Conservation (phyloP, 352 stramenopile species). For the Globisporangium splendens region DNA sequence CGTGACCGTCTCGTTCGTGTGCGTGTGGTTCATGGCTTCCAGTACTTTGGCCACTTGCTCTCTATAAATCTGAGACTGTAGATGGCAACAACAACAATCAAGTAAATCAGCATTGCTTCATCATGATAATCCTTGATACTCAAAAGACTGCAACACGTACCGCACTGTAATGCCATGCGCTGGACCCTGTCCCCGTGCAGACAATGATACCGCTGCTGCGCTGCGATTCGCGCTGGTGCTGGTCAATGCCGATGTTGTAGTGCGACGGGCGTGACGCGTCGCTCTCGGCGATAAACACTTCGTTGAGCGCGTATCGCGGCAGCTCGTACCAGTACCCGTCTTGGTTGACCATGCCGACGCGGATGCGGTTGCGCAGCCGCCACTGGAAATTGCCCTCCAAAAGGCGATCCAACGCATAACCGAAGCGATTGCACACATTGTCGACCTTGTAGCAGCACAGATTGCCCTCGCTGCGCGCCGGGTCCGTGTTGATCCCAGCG, state of each 20-base stretch:
- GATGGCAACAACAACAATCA: slow-evolving; percentile 11
- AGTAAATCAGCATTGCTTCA: background rate
- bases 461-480: slow-evolving; percentile 80
- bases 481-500: slow-evolving; percentile 83
- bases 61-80: slow-evolving; percentile 80
- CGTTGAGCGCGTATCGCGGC: slow-evolving; percentile 81
- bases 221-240: slow-evolving; percentile 85
- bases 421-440: slow-evolving; percentile 71
- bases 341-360: slow-evolving; percentile 87
- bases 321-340: slow-evolving; percentile 87
- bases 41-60: slow-evolving; percentile 85
- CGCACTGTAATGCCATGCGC: slow-evolving; percentile 84
- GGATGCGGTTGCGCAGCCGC: slow-evolving; percentile 78
- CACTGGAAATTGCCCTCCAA: slow-evolving; percentile 75
- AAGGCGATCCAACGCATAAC: slow-evolving; percentile 59
- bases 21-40: slow-evolving; percentile 80
- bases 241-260: slow-evolving; percentile 88
- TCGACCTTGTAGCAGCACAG: slow-evolving; percentile 86
- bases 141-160: slow-evolving; percentile 28
- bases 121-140: background rate
- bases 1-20: slow-evolving; percentile 86
- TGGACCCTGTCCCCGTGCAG: slow-evolving; percentile 85
- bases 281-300: slow-evolving; percentile 88
- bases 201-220: slow-evolving; percentile 87
- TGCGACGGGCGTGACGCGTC: slow-evolving; percentile 81